Evolutionary conservation across 352 stramenopile species (phyloP), one percentile per base, ranked within the genome.

Genomic region (Phytopythium oedochilum): DNA sequence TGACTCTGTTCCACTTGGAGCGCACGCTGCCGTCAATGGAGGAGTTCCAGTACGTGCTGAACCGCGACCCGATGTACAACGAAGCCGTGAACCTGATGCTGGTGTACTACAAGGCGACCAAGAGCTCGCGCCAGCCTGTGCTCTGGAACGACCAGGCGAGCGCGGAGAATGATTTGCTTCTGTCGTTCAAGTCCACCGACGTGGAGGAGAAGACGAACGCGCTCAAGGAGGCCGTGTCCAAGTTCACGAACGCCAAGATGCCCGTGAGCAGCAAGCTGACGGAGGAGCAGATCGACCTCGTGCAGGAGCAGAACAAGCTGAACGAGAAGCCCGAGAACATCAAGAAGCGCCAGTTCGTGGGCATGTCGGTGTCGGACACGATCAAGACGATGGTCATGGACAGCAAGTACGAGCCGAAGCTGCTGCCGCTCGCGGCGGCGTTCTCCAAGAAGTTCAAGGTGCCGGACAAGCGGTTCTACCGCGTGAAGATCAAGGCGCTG

Each of bases 371-470:
- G 25, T 89, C 80, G 23, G 78, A 96, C 38, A 97, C 88, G 25
- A 83, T 97, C 57, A 84, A 90, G 63, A 57, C 84, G 34, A 60
- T 96, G 46, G 64, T 90, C 39, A 75, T 73, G 36, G 82, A 92
- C 60, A 81, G 71, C 57, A 91, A 91, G 66, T 89, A 89, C 63
- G 80, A 94, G 42, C 81, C 81, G 0, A 92, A 94, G 60, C 71
- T 96, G 52, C 53, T 86, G 26, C 71, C 68, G 15, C 25, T 93
- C 9, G 83, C 80, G 9, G 75, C 78, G 0, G 54, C 76, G 5
- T 85, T 92, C 55, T 75, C 83, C 34, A 96, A 96, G 57, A 93
- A 89, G 59, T 96, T 96, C 62, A 94, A 95, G 36, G 82, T 97
- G 8, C 82, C 88, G 1, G 88, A 97, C 55, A 97, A 97, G 69